These are phyloP conservation scores for Lactifluus piperatus DNA, from an alignment of 768 basidiomycete genomes.

Conservation along the genomic window DNA sequence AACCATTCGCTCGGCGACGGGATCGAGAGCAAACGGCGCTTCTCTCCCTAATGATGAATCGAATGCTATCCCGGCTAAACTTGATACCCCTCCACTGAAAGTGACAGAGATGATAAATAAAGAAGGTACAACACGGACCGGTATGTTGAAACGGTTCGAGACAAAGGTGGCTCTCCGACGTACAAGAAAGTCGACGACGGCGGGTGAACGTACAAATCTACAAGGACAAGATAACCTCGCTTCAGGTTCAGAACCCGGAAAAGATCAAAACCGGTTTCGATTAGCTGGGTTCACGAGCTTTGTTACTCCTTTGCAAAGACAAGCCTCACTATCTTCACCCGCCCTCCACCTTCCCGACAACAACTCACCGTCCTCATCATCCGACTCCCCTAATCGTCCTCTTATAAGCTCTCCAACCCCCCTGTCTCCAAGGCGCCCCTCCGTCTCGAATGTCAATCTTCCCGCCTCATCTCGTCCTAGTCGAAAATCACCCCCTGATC, in stretches of 20 bases:
- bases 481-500: constrained; percentile 22
- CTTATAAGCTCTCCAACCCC: constrained; percentile 29
- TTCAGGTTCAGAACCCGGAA: neutral
- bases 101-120: constrained; percentile 1
- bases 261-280: constrained; percentile 26
- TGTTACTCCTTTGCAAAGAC: constrained; percentile 55
- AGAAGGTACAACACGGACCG: constrained; percentile 25
- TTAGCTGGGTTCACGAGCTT: constrained; percentile 50
- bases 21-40: constrained; percentile 39
- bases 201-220: constrained; percentile 24
- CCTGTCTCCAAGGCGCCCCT: constrained; percentile 23
- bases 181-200: constrained; percentile 36
- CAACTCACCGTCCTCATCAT: constrained; percentile 39
- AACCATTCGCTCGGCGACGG: constrained; percentile 53
- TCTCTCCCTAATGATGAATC: constrained; percentile 32
- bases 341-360: constrained; percentile 56
- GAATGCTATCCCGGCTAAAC: constrained; percentile 32
- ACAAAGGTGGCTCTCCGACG: constrained; percentile 27
- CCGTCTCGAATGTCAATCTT: constrained; percentile 17
- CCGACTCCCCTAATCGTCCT: constrained; percentile 40
- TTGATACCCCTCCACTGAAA: neutral
- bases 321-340: constrained; percentile 69
- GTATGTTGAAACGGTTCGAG: constrained; percentile 36
- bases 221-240: neutral
- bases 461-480: constrained; percentile 21